A percentile compares a stretch with the other conserved stretches of the same genome.
Conservation (phyloP, 1,284 basidiomycete genomes). For the Malassezia cuniculi region DNA sequence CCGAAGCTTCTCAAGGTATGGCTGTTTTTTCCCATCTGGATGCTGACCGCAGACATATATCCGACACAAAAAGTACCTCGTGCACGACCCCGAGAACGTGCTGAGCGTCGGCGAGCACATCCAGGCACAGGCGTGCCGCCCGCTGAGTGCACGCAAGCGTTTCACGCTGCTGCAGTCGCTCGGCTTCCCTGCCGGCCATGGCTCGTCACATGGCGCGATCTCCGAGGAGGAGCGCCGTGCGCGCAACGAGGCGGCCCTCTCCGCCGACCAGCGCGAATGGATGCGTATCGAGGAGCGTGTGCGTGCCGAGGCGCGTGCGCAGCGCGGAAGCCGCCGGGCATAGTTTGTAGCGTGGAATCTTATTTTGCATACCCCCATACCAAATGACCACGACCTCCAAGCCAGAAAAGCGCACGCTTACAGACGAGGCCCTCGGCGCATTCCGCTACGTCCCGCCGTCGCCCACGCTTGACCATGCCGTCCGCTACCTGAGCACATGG, state of each 20-base stretch:
- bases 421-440: conserved; percentile 30
- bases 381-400: too few relatives aligned
- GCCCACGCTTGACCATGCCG: conserved; percentile 30
- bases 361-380: too few relatives aligned
- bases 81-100: conserved; percentile 28
- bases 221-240: conserved; percentile 19
- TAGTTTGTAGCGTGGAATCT: conserved; percentile 1
- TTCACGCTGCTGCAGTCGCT: conserved; percentile 27
- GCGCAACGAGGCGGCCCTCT: conserved; percentile 21
- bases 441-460: conserved; percentile 33
- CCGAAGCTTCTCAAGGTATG: conserved; percentile 35
- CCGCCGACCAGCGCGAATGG: conserved; percentile 32
- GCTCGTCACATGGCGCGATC: conserved; percentile 1
- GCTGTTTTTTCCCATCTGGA: neutral
- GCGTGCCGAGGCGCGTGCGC: conserved; percentile 18
- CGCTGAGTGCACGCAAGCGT: conserved; percentile 35
- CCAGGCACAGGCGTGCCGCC: conserved; percentile 30
- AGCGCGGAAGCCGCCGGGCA: neutral
- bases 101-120: conserved; percentile 36
- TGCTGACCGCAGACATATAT: conserved; percentile 19
- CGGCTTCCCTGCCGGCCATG: conserved; percentile 9
- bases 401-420: too few relatives aligned
- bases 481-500: conserved; percentile 43
- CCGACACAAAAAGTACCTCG: conserved; percentile 39
- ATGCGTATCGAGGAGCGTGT: conserved; percentile 29